Base-by-base conservation (phyloP, 208 protist genomes). In the Leishmania guyanensis region DNA sequence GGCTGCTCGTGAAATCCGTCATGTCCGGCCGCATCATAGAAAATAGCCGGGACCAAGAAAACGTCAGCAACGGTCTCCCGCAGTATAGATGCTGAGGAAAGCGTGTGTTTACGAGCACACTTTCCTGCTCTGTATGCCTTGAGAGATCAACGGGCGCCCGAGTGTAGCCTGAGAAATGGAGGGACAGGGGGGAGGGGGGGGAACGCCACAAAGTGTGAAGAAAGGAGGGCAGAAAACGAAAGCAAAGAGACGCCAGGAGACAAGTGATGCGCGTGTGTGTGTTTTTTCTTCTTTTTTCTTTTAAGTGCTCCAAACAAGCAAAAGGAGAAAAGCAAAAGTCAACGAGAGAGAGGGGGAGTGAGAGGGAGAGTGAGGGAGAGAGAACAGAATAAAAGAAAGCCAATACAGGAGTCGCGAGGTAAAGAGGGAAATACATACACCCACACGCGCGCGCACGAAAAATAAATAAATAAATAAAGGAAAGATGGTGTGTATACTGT, bases 1-100 rank as follows among this genome's bases (percentile, higher is more conserved):
- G 46, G 43, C 76, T 80, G 46, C 56, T 70, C 39, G 77, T 2
- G 33, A 80, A 76, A 8, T 84, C 62, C 33, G 76, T 69, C 51
- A 80, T 77, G 33, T 46, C 5, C 20, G 29, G 58, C 39, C 54
- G 48, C 17, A 48, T 33, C 17, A n/a, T 22, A 46, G 46, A 77
- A 50, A 68, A 60, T 17, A 62, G 53, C 3, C 51, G 33, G 2
- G 9, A 48, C 14, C 43, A 51, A 53, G 22, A 51, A 51, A 72
- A 53, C 8, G 68, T 72, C 65, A 29, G 43, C 39, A 51, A 36
- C 43, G 22, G 20, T n/a, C 43, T 29, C 43, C 33, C 26, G 36
- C 1, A 46, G 36, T 46, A n/a, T 17, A 10, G 8, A 14, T 72
- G 68, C 6, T 9, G 43, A 4, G 1, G 43, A 51, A 26, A 3